phyloP scores from a whole-genome alignment of 192 early-diverging fungal genomes.

The Gryganskiella cystojenkinii region DNA sequence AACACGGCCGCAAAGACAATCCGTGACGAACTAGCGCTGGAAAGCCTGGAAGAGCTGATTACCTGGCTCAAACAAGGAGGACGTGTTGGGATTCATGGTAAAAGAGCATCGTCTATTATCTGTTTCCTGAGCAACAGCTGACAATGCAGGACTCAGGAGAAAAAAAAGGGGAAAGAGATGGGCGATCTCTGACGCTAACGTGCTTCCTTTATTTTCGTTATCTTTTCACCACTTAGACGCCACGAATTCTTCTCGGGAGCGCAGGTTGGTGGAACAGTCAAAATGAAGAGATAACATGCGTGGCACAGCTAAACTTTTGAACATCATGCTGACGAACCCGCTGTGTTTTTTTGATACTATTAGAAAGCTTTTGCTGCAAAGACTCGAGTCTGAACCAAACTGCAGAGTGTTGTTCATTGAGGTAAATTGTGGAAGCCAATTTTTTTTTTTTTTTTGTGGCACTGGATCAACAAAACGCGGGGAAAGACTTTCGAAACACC shows the following conservation, averaged over 20 bases:
- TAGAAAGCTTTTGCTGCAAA: constrained; percentile 66
- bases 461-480: too few species aligned
- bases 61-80: constrained; percentile 89
- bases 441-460: too few species aligned
- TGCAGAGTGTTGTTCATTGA: constrained; percentile 82
- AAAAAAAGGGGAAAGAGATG: background rate
- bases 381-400: constrained; percentile 67
- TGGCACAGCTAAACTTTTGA: constrained; percentile 23
- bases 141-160: too few species aligned
- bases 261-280: constrained; percentile 66
- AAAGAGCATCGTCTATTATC: background rate
- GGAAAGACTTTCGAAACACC: too few species aligned
- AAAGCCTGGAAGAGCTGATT: constrained; percentile 92
- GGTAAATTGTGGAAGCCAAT: too few species aligned
- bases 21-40: constrained; percentile 90
- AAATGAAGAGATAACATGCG: too few species aligned
- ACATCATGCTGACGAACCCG: background rate
- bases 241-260: constrained; percentile 90
- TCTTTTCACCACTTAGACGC: constrained; percentile 75
- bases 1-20: constrained; percentile 80
- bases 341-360: background rate
- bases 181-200: background rate
- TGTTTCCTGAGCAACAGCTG: too few species aligned
- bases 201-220: constrained; percentile 6
- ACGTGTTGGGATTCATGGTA: constrained; percentile 85